These are phyloP conservation scores for Manihot esculenta DNA, from an alignment of 441 rosid genomes.

Conservation along the genomic window DNA sequence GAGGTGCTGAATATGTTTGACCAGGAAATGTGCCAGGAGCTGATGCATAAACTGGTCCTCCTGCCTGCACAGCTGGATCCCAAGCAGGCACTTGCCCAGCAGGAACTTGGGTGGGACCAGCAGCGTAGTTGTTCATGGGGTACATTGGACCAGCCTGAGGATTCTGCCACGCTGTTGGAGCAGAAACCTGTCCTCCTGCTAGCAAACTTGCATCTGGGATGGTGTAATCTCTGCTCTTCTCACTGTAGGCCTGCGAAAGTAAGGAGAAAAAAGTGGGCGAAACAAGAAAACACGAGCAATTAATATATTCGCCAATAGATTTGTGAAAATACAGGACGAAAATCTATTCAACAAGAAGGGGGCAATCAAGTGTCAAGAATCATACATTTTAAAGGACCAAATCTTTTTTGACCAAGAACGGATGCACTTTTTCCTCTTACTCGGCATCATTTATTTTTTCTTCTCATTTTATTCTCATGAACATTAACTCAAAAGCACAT, in stretches of 20 bases:
- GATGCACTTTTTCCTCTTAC: constrained; percentile 41
- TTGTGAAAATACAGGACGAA: constrained; percentile 6
- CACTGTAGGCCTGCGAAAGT: constrained; percentile 69
- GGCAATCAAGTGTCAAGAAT: constrained; percentile 41
- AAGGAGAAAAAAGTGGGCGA: not conserved
- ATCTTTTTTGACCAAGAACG: constrained; percentile 38
- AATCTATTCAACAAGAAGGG: constrained; percentile 12
- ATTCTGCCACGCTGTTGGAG: constrained; percentile 64
- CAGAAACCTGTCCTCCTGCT: constrained; percentile 49
- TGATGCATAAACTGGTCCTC: constrained; percentile 32
- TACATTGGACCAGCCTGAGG: constrained; percentile 48
- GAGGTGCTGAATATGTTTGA: constrained; percentile 34
- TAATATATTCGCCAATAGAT: not conserved
- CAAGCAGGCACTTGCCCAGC: constrained; percentile 46
- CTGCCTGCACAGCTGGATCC: constrained; percentile 43
- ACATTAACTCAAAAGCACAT: constrained; percentile 62
- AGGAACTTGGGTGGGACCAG: constrained; percentile 35
- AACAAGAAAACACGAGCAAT: constrained; percentile 11
- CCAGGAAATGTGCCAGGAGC: constrained; percentile 48
- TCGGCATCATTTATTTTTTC: constrained; percentile 34
- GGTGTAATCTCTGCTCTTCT: constrained; percentile 93
- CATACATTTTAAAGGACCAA: constrained; percentile 50
- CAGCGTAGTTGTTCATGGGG: constrained; percentile 41
- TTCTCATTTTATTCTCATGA: constrained; percentile 36
- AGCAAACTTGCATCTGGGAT: constrained; percentile 62